phyloP scores from a whole-genome alignment of 768 basidiomycete genomes.

The Xerocomellus chrysenteron region DNA sequence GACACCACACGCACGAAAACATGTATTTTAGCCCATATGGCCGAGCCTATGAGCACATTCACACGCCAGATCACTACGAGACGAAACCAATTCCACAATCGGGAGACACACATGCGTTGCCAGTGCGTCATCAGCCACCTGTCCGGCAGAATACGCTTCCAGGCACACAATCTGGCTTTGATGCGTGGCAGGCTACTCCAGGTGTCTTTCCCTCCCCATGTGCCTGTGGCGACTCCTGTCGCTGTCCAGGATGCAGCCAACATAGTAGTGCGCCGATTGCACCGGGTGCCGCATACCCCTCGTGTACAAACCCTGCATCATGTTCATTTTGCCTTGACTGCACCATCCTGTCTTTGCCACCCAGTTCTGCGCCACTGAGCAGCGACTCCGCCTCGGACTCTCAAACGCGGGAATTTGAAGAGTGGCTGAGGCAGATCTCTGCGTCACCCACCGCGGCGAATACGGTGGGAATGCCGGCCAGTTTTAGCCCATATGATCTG shows the following conservation, averaged over 20 bases:
- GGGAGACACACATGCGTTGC: slow-evolving; percentile 22
- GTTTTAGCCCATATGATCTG: slow-evolving; percentile 32
- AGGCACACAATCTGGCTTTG: slow-evolving; percentile 25
- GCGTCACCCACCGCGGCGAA: slow-evolving; percentile 16
- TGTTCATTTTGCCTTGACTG: slow-evolving; percentile 61
- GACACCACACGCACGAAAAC: slow-evolving; percentile 51
- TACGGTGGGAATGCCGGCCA: slow-evolving; percentile 19
- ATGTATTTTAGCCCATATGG: slow-evolving; percentile 65
- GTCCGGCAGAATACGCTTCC: slow-evolving; percentile 28
- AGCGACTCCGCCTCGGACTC: slow-evolving; percentile 43
- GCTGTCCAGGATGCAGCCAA: slow-evolving; percentile 63
- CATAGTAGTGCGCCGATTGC: slow-evolving; percentile 45
- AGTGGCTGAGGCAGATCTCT: slow-evolving; percentile 59
- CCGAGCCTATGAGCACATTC: slow-evolving; percentile 57
- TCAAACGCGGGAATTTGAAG: slow-evolving; percentile 51
- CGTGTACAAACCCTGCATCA: slow-evolving; percentile 37
- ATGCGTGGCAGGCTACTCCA: slow-evolving; percentile 24
- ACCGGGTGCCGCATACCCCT: slow-evolving; percentile 37
- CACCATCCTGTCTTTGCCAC: slow-evolving; percentile 52
- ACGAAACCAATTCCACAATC: slow-evolving; percentile 13
- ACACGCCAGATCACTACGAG: slow-evolving; percentile 37
- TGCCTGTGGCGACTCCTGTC: slow-evolving; percentile 61
- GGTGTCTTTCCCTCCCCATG: slow-evolving; percentile 49
- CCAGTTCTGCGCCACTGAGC: slow-evolving; percentile 42
- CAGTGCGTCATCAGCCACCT: slow-evolving; percentile 20